phyloP scores from a whole-genome alignment of 495 filamentous ascomycete species.

The Mycothermus thermophilus region DNA sequence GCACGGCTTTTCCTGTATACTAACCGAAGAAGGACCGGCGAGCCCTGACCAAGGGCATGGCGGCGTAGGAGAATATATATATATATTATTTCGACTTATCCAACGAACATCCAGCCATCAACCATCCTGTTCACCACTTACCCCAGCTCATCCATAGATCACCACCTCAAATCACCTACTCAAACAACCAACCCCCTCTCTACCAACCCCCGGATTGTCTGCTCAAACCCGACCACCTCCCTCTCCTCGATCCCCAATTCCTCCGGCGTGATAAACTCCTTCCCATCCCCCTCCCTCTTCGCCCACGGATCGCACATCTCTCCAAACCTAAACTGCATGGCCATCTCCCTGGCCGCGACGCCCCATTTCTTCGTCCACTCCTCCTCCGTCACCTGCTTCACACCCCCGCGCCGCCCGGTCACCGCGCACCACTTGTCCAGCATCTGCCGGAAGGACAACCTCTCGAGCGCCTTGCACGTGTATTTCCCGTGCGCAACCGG shows the following conservation, averaged over 20 bases:
- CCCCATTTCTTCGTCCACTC: conserved; percentile 8
- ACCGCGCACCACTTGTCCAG: conserved; percentile 11
- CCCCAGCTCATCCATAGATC: too few species aligned
- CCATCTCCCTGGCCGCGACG: conserved; percentile 4
- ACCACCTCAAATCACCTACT: too few species aligned
- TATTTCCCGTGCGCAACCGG: conserved; percentile 4
- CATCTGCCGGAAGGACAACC: conserved; percentile 10
- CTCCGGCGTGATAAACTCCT: conserved; percentile 4
- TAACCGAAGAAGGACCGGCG: too few species aligned
- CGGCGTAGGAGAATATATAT: too few species aligned
- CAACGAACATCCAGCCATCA: too few species aligned
- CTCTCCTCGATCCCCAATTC: conserved; percentile 7
- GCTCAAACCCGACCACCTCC: conserved; percentile 9
- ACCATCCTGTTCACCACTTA: too few species aligned
- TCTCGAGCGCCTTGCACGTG: conserved; percentile 7
- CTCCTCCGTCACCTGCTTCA: conserved; percentile 5
- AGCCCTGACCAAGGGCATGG: too few species aligned
- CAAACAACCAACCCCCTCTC: too few species aligned
- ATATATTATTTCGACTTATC: too few species aligned
- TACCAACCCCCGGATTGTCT: conserved; percentile 1
- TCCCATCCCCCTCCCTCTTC: too few species aligned
- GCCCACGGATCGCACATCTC: conserved; percentile 10
- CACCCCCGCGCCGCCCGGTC: conserved; percentile 3
- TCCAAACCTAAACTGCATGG: conserved; percentile 11
- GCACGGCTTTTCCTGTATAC: too few species aligned